Evolutionary conservation across 2,329 filamentous ascomycete genomes (phyloP).

Genomic region (Trichoderma oligosporum): DNA sequence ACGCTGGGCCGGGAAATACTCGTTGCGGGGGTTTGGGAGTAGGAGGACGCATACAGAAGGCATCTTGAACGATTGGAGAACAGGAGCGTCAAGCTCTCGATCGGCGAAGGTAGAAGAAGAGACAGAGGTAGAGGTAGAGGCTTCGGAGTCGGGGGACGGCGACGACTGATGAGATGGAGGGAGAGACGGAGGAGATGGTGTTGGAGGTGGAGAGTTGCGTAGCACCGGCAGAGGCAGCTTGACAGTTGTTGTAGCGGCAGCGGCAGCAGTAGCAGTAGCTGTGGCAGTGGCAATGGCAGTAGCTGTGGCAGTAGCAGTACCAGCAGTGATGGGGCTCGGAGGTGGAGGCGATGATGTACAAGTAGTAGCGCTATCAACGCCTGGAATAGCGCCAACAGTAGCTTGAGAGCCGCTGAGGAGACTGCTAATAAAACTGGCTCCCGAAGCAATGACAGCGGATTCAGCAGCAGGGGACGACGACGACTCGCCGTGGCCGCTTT

Average conservation of each 20-base stretch:
- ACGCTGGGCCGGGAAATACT: background rate
- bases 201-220: conserved; percentile 40
- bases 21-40: conserved; percentile 22
- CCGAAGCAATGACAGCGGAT: background rate
- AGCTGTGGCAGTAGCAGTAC: too few relatives aligned
- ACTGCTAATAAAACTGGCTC: conserved; percentile 7
- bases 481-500: background rate
- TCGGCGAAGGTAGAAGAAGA: conserved; percentile 14
- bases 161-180: conserved; percentile 32
- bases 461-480: background rate
- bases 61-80: conserved; percentile 45
- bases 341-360: conserved; percentile 37
- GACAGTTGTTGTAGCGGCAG: conserved; percentile 26
- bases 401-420: background rate
- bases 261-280: conserved; percentile 14
- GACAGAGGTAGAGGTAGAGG: conserved; percentile 23
- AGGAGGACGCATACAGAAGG: conserved; percentile 49
- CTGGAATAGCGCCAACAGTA: background rate
- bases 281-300: conserved; percentile 23
- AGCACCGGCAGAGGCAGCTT: conserved; percentile 35
- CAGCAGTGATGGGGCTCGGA: too few relatives aligned
- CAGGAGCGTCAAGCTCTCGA: conserved; percentile 28
- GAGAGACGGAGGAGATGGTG: conserved; percentile 33
- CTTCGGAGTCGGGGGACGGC: conserved; percentile 21
- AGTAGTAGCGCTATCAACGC: conserved; percentile 27